phyloP scores from a whole-genome alignment of 2,329 filamentous ascomycete genomes.

The Penicillium sp. region DNA sequence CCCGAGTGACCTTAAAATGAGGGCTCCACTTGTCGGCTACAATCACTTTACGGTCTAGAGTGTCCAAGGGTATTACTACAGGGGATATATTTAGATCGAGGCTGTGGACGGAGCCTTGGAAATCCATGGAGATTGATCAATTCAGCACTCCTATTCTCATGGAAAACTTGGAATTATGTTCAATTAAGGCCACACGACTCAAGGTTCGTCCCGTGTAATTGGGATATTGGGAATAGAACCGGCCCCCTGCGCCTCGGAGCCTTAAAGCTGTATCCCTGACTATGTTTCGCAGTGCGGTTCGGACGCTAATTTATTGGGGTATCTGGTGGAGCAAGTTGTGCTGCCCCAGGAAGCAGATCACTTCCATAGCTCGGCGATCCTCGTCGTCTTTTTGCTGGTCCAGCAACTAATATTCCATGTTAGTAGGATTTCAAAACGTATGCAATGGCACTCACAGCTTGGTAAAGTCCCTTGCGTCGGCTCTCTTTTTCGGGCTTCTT shows the following conservation, averaged over 20 bases:
- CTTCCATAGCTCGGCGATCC: slow-evolving; percentile 43
- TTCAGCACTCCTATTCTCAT: too few species aligned
- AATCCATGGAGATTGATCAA: not conserved
- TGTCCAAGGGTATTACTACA: not conserved
- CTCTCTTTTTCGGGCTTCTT: slow-evolving; percentile 25
- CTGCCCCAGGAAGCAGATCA: slow-evolving; percentile 46
- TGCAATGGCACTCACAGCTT: slow-evolving; percentile 38
- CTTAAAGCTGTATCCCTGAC: not conserved
- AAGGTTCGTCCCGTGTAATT: not conserved
- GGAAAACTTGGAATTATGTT: not conserved
- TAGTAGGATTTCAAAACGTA: slow-evolving; percentile 2
- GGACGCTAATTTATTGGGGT: slow-evolving; percentile 8
- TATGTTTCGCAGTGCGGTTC: slow-evolving; percentile 1
- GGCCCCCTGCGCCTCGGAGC: slow-evolving; percentile 5
- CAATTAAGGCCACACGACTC: slow-evolving; percentile 1
- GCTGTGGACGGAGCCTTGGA: not conserved
- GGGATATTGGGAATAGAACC: slow-evolving; percentile 1
- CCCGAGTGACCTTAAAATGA: slow-evolving; percentile 4
- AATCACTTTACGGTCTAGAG: not conserved
- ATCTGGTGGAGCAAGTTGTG: slow-evolving; percentile 16
- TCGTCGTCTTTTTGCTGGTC: slow-evolving; percentile 47
- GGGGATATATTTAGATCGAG: not conserved
- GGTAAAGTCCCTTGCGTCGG: slow-evolving; percentile 44
- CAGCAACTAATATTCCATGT: slow-evolving; percentile 36
- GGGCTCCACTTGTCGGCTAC: slow-evolving; percentile 4